Base-by-base conservation (phyloP, 1,139 yeast genomes). In the Pichia inconspicua region DNA sequence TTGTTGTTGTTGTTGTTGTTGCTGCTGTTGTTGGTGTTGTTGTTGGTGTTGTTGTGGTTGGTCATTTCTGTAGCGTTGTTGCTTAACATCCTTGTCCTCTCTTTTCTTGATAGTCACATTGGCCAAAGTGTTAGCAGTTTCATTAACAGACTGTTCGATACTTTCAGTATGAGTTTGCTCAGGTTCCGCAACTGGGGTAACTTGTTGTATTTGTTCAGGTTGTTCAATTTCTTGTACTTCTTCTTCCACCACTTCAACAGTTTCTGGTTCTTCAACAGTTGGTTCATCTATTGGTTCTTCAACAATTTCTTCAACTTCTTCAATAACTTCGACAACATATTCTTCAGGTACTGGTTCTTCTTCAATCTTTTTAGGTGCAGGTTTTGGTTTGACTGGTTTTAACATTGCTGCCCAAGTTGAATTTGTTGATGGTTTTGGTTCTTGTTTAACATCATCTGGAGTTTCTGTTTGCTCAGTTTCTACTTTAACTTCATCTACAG, bases 161-260 rank as follows among this genome's bases (percentile, higher is more conserved):
- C 22, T 44, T 46, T 50, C 50, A 45, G 45, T 22, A 22, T 22
- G 42, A 15, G 28, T 8, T 35, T 40, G 39, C 22, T 47, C 46
- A n/a, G 46, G 12, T 38, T 44, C 25, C 25, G 25, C 38, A 27
- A 44, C 19, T 17, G 37, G 27, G 51, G 54, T 47, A 58, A 55
- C 46, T 46, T 56, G 11, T 17, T 38, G 38, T 28, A 38, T 41
- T 22, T 40, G 46, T 15, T 45, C 27, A 11, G 57, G 42, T 48
- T 41, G 42, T 34, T 53, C 52, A 22, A 12, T 31, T 37, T 71
- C 75, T 43, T 72, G 82, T 52, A 84, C 92, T 25, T 47, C 35
- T 42, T 45, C 38, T 35, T 70, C 75, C 42, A 71, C 82, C 52
- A 84, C 94, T 55, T 84, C 39, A 17, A 43, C 28, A 41, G 44